phyloP scores from a whole-genome alignment of 2,329 filamentous ascomycete genomes.

The Cladosporium oxysporum region DNA sequence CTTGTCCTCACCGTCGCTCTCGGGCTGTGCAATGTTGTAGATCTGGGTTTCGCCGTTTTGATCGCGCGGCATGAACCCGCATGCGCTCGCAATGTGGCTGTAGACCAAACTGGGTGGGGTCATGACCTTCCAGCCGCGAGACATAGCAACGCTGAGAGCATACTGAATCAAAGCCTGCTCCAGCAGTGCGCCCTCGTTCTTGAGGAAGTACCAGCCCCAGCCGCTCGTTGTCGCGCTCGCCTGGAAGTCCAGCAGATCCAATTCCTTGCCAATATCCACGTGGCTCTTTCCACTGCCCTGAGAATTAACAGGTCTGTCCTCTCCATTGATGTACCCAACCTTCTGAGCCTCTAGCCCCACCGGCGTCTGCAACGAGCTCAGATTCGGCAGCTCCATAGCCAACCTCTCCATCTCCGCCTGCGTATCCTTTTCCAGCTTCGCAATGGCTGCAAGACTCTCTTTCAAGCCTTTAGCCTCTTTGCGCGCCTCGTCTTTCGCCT shows the following conservation, averaged over 20 bases:
- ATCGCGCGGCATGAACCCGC: conserved; percentile 92
- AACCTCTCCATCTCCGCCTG: conserved; percentile 69
- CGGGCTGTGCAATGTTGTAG: conserved; percentile 61
- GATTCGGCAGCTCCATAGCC: conserved; percentile 79
- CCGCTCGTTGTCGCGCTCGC: conserved; percentile 79
- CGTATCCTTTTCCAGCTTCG: conserved; percentile 62
- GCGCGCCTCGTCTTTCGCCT: conserved; percentile 49
- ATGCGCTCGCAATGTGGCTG: conserved; percentile 83
- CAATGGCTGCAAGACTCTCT: conserved; percentile 59
- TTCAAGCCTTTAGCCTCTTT: conserved; percentile 68
- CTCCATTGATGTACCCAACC: conserved; percentile 77
- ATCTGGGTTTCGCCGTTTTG: conserved; percentile 89
- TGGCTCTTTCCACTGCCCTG: conserved; percentile 29
- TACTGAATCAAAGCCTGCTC: conserved; percentile 93
- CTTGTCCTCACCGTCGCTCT: conserved; percentile 57
- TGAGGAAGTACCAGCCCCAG: conserved; percentile 97
- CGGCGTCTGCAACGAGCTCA: conserved; percentile 77
- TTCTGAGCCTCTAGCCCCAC: conserved; percentile 65
- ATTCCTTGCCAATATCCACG: conserved; percentile 78
- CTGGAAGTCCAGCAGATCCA: conserved; percentile 90
- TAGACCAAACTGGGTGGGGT: conserved; percentile 90
- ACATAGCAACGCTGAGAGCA: conserved; percentile 71
- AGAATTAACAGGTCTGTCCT: conserved; percentile 32
- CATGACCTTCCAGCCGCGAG: conserved; percentile 75
- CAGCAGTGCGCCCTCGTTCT: conserved; percentile 88